These are phyloP conservation scores for Grosmannia penicillata DNA, from an alignment of 2,329 filamentous ascomycete genomes.

Conservation along the genomic window DNA sequence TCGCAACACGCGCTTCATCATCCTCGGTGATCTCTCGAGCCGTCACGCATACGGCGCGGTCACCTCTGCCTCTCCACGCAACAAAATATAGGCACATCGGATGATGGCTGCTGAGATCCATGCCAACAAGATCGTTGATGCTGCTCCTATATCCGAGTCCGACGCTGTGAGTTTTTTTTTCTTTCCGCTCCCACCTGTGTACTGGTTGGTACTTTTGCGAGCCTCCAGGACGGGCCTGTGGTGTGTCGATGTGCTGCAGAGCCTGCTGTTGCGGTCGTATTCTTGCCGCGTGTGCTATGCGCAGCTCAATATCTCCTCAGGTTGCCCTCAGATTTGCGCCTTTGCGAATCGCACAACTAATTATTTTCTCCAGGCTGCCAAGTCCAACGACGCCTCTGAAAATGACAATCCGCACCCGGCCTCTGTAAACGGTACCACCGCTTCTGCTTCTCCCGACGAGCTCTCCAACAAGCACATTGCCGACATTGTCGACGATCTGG, in stretches of 20 bases:
- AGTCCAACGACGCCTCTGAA: constrained; percentile 24
- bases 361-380: constrained; percentile 17
- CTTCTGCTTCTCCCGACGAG: constrained; percentile 27
- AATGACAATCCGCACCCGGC: constrained; percentile 30
- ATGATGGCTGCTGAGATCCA: constrained; percentile 52
- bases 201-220: background rate
- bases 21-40: constrained; percentile 8
- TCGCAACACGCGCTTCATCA: constrained; percentile 6
- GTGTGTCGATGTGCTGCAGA: too few relatives aligned
- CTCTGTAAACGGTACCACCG: constrained; percentile 31
- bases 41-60: constrained; percentile 5
- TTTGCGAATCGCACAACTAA: background rate
- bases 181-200: background rate
- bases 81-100: constrained; percentile 30
- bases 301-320: too few relatives aligned
- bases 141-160: constrained; percentile 30
- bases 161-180: constrained; percentile 26
- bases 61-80: constrained; percentile 7
- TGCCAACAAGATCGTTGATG: constrained; percentile 37
- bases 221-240: background rate
- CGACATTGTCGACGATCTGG: constrained; percentile 40
- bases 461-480: constrained; percentile 42
- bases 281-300: background rate
- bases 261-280: background rate
- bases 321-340: too few relatives aligned